phyloP scores from a whole-genome alignment of 768 basidiomycete genomes.

The Suillus clintonianus region DNA sequence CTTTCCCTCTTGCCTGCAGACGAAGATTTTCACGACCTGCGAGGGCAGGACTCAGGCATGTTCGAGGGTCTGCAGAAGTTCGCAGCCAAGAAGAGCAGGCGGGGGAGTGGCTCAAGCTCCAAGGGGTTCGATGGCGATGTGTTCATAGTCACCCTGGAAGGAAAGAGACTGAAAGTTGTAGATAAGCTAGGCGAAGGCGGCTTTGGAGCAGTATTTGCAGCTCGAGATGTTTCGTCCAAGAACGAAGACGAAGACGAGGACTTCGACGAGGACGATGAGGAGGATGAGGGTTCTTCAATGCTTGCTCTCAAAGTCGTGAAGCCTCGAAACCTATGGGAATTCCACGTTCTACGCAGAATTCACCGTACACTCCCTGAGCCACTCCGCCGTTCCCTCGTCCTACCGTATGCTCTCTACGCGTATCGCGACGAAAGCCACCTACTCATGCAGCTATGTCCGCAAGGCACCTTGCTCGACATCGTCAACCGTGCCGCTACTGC shows the following conservation, averaged over 20 bases:
- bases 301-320: slow-evolving; percentile 92
- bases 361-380: slow-evolving; percentile 64
- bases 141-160: slow-evolving; percentile 63
- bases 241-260: slow-evolving; percentile 45
- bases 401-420: slow-evolving; percentile 77
- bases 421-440: slow-evolving; percentile 91
- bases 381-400: slow-evolving; percentile 68
- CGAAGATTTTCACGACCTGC: slow-evolving; percentile 60
- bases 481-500: slow-evolving; percentile 82
- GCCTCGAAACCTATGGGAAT: slow-evolving; percentile 92
- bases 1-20: slow-evolving; percentile 66
- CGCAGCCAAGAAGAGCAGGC: slow-evolving; percentile 45
- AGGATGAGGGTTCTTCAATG: slow-evolving; percentile 54
- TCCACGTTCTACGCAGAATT: slow-evolving; percentile 77
- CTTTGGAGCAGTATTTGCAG: slow-evolving; percentile 94
- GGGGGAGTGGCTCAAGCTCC: slow-evolving; percentile 27
- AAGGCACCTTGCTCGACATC: slow-evolving; percentile 89
- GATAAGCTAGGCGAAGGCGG: slow-evolving; percentile 97
- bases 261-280: slow-evolving; percentile 50
- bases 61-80: slow-evolving; percentile 76
- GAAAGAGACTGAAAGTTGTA: slow-evolving; percentile 64
- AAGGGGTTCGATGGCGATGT: slow-evolving; percentile 39
- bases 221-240: slow-evolving; percentile 48
- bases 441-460: slow-evolving; percentile 82
- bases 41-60: slow-evolving; percentile 52